These are phyloP conservation scores for Sonneratia caseolaris DNA, from an alignment of 345 rosid genomes.

Conservation along the genomic window DNA sequence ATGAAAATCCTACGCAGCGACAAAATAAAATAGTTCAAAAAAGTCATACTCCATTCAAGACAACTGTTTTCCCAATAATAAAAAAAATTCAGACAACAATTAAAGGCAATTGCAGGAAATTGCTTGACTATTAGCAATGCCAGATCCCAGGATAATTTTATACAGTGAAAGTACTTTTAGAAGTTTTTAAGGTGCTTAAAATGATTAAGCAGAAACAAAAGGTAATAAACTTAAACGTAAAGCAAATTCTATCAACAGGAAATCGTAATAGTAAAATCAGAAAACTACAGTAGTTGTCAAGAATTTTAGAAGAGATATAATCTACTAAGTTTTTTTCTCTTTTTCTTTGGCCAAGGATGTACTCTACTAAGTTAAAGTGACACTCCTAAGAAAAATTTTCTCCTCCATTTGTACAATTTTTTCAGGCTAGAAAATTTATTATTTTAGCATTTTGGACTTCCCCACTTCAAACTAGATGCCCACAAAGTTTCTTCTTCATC, in stretches of 20 bases:
- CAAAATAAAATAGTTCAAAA: not conserved
- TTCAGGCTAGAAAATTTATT: not conserved
- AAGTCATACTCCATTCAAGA: not conserved
- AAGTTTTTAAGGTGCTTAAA: not conserved
- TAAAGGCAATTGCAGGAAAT: not conserved
- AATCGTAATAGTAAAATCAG: not conserved
- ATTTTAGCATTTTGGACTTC: no score
- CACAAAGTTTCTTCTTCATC: not conserved
- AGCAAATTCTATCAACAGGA: not conserved
- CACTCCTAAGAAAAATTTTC: not conserved
- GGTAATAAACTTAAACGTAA: not conserved
- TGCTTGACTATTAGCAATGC: not conserved
- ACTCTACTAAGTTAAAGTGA: not conserved
- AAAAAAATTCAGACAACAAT: not conserved
- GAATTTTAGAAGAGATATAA: not conserved
- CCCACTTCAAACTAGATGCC: no score
- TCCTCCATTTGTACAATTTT: not conserved
- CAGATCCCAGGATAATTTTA: not conserved
- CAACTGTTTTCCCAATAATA: not conserved
- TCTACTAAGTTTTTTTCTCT: no score
- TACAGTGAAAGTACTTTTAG: not conserved
- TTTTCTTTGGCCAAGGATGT: no score
- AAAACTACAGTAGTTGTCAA: not conserved
- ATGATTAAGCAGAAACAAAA: not conserved
- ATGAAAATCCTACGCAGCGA: not conserved